Evolutionary conservation across 2,329 filamentous ascomycete genomes (phyloP), one percentile per base, ranked within the genome.

Genomic region (Ophiostoma novo-ulmi): DNA sequence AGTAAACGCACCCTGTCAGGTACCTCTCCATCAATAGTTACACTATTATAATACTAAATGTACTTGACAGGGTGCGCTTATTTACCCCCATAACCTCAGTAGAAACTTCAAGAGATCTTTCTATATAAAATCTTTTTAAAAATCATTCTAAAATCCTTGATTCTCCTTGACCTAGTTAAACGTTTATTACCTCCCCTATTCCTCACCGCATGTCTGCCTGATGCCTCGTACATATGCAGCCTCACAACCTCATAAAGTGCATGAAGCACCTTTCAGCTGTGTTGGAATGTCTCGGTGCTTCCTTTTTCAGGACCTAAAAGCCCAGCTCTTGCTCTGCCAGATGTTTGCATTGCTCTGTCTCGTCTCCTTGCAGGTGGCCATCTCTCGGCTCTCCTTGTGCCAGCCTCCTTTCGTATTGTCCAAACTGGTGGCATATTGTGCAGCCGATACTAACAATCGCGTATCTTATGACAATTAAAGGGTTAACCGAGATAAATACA

Each of bases 181-280:
- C 1, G 3, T 3, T 31, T 31, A 3, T 31, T 31, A 3, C 31
- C 31, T 31, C 31, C 31, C 63, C 61, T 64, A 36, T 64, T 20
- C 31, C 58, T 65, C 63, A 64, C 61, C 61, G 63, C 63, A 64
- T 7, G n/a, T 22, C 35, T 22, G 8, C 35, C 5, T 61, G 63
- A 11, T 65, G 36, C 38, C 17, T 65, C 20, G 36, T 39, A 31
- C 14, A 22, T 39, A 65, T 39, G 63, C 63, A 65, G 36, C 36
- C 58, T 36, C 58, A 4, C 63, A 64, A 17, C 14, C 61, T 36
- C 20, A 5, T 64, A 36, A n/a, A 31, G 58, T 63, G 36, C 35
- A 65, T 65, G 63, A 65, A 14, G 63, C 63, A 65, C 36, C 31
- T 64, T 65, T 65, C 63, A 65, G 63, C 63, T 65, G 14, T 65